Base-by-base conservation (phyloP, 2,329 filamentous ascomycete species). In the Ciborinia camelliae region DNA sequence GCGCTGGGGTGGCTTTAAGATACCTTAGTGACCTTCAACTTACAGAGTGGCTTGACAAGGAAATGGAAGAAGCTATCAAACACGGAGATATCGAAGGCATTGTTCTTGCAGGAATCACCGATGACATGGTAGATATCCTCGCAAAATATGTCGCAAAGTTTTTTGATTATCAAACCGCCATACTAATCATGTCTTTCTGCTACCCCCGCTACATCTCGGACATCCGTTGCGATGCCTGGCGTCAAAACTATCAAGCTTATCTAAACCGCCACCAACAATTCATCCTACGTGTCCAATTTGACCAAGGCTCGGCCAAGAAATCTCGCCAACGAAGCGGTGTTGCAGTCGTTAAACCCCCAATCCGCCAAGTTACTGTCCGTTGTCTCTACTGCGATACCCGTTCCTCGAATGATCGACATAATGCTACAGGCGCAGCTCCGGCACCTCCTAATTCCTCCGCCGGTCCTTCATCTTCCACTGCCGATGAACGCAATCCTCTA, bases 141-240 rank as follows among this genome's bases (percentile, higher is more conserved):
- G 88, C 90, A 67, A 85, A 86, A 59, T 92, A 92, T 75, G 83
- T 95, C 53, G 82, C 88, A 70, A 89, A 89, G 70, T 92, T 89
- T 74, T 83, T 87, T 73, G 91, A 94, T 75, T 82, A 91, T 30
- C 91, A 96, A 77, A 92, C 90, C 1, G 89, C 90, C 1, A 88
- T 90, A 0, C 81, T 95, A 2, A 84, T 91, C 66, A 84, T 90
- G 65, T 89, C 89, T 15, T 87, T 90, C 74, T 90, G 89, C 69
- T 85, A 87, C 64, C 91, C 91, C 0, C 83, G 86, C 10, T 94
- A 91, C 76, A 87, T 94, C 69, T 85, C 90, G 75, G 91, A 95
- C 75, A 80, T 89, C 51, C 87, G 91, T 68, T 91, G 88, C 77
- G 81, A 83, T 12, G 86, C 88, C 63, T 94, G 91, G 89, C 88